phyloP scores from a whole-genome alignment of 2,329 filamentous ascomycete genomes.

The Whalleya microplaca region DNA sequence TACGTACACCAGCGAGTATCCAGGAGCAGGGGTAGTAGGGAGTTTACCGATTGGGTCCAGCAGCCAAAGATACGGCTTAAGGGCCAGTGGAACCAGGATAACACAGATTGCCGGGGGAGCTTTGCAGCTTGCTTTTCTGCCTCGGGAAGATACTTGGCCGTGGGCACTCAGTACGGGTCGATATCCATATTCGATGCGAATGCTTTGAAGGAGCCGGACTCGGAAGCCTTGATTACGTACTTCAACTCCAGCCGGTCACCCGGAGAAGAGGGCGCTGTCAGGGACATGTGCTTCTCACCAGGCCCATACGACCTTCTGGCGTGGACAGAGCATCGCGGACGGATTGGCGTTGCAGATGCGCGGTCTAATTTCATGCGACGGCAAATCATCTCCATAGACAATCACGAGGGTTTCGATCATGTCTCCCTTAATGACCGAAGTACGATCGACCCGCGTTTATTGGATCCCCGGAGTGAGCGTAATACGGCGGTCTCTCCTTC shows the following conservation, averaged over 20 bases:
- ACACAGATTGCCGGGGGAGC: slow-evolving; percentile 64
- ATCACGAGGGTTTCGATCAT: slow-evolving; percentile 59
- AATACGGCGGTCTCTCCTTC: slow-evolving; percentile 31
- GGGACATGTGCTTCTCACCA: slow-evolving; percentile 91
- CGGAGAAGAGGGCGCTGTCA: slow-evolving; percentile 75
- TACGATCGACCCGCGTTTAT: slow-evolving; percentile 56
- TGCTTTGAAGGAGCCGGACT: slow-evolving; percentile 47
- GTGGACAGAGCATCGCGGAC: slow-evolving; percentile 88
- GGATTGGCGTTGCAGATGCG: slow-evolving; percentile 74
- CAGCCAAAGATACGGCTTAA: slow-evolving; percentile 59
- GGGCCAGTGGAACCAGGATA: slow-evolving; percentile 59
- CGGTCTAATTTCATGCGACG: slow-evolving; percentile 67
- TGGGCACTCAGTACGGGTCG: slow-evolving; percentile 79
- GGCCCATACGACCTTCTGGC: slow-evolving; percentile 88
- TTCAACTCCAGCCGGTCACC: slow-evolving; percentile 79
- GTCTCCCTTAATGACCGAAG: slow-evolving; percentile 59
- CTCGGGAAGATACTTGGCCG: slow-evolving; percentile 71
- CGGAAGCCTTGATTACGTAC: slow-evolving; percentile 70
- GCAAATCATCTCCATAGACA: slow-evolving; percentile 69
- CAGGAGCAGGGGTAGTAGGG: slow-evolving; percentile 39
- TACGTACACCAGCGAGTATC: slow-evolving; percentile 74
- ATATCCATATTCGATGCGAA: slow-evolving; percentile 74
- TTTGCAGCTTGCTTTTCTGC: slow-evolving; percentile 80
- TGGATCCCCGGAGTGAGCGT: slow-evolving; percentile 52
- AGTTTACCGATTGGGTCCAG: slow-evolving; percentile 53